Evolutionary conservation across 441 rosid genomes (phyloP).

Genomic region (Gossypium aridum): DNA sequence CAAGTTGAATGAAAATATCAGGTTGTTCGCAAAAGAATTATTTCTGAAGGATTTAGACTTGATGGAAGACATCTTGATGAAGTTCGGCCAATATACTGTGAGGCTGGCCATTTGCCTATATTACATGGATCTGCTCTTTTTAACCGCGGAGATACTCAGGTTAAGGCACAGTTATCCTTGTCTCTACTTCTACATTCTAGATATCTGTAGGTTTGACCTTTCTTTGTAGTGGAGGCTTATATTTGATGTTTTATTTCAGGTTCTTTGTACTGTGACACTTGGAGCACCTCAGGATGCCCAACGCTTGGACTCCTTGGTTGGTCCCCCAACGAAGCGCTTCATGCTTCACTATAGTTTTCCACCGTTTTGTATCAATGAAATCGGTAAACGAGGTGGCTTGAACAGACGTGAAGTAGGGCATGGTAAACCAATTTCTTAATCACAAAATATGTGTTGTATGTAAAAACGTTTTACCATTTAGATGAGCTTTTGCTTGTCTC

Average conservation of each 20-base stretch:
- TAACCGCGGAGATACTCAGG: slow-evolving; percentile 98
- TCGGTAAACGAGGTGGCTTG: slow-evolving; percentile 83
- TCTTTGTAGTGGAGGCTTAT: not conserved
- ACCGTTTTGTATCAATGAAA: slow-evolving; percentile 86
- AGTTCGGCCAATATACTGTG: slow-evolving; percentile 85
- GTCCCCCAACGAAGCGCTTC: slow-evolving; percentile 87
- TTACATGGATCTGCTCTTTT: slow-evolving; percentile 92
- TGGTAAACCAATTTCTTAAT: slow-evolving; percentile 41
- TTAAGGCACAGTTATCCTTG: slow-evolving; percentile 12
- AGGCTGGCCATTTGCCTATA: slow-evolving; percentile 58
- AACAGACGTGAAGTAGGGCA: slow-evolving; percentile 99
- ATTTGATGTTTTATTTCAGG: slow-evolving; percentile 29
- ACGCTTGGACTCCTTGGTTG: slow-evolving; percentile 78
- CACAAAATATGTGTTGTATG: not conserved
- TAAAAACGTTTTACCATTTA: not conserved
- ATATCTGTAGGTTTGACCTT: not conserved
- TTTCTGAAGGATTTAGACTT: slow-evolving; percentile 81
- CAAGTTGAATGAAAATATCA: slow-evolving; percentile 27
- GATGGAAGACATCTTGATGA: slow-evolving; percentile 88
- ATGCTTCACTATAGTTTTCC: slow-evolving; percentile 99
- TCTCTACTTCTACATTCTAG: not conserved
- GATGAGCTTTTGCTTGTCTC: not conserved
- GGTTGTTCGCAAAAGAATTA: slow-evolving; percentile 87
- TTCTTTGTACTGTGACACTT: slow-evolving; percentile 88
- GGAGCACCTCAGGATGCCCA: slow-evolving; percentile 95